phyloP scores from a whole-genome alignment of 345 rosid species.

The Ceriops decandra region DNA sequence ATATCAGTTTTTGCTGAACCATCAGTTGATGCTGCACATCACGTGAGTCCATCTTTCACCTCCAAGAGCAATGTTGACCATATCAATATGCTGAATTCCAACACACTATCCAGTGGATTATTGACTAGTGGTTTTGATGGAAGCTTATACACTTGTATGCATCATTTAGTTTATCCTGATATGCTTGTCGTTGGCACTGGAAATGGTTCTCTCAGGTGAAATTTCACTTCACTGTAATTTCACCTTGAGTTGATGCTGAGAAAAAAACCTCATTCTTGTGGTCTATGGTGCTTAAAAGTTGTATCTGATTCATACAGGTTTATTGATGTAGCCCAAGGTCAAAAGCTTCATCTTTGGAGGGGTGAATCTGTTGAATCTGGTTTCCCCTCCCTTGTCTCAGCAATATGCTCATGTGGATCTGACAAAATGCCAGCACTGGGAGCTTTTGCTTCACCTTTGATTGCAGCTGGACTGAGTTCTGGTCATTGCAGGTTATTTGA shows the following conservation, averaged over 20 bases:
- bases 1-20: slow-evolving; percentile 68
- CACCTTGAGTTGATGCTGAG: slow-evolving; percentile 12
- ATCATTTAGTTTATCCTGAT: slow-evolving; percentile 55
- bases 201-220: slow-evolving; percentile 81
- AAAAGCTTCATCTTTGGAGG: slow-evolving; percentile 79
- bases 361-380: slow-evolving; percentile 68
- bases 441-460: slow-evolving; percentile 57
- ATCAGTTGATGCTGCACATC: slow-evolving; percentile 48
- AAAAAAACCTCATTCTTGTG: slow-evolving; percentile 12
- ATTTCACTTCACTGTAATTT: slow-evolving; percentile 4
- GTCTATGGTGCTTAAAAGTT: slow-evolving; percentile 5
- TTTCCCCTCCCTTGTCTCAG: slow-evolving; percentile 78
- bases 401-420: slow-evolving; percentile 72
- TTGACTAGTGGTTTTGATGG: slow-evolving; percentile 65
- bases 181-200: slow-evolving; percentile 78
- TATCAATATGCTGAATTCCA: slow-evolving; percentile 48
- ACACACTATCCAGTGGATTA: slow-evolving; percentile 63
- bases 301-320: slow-evolving; percentile 40
- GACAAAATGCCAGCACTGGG: slow-evolving; percentile 44
- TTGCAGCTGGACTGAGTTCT: slow-evolving; percentile 84
- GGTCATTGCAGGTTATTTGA: slow-evolving; percentile 85
- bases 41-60: slow-evolving; percentile 39
- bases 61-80: slow-evolving; percentile 50
- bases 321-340: slow-evolving; percentile 65
- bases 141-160: slow-evolving; percentile 84